Base-by-base conservation (phyloP, 352 stramenopile genomes). In the Thraustochytrium sp. region DNA sequence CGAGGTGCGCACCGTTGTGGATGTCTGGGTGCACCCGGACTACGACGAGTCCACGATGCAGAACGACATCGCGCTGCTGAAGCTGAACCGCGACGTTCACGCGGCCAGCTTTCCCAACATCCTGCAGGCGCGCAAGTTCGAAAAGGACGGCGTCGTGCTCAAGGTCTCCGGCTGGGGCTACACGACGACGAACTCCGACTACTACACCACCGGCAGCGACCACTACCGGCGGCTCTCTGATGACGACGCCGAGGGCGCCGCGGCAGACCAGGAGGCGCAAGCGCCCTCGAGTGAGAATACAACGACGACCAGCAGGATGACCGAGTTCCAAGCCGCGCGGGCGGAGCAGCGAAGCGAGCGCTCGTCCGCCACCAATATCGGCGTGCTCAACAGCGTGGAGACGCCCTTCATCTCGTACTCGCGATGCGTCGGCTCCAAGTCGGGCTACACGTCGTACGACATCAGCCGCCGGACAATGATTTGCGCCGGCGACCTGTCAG, bases 61-160 rank as follows among this genome's bases (percentile, higher is more conserved):
- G 49, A 88, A 89, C 82, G 90, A 93, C 76, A 90, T 92, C 72
- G 40, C 90, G 36, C 86, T 92, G 23, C 85, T 92, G 11, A 85
- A 90, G 63, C 85, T 93, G 11, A 85, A 88, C 31, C 85, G 44
- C 2, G 68, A 90, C 78, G 76, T 89, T 55, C 87, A 89, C 16
- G 88, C 88, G 62, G 87, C 86, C 38, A 86, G 89, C 74, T 87
- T 89, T 4, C 89, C 88, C 26, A 89, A 92, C 89, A 89, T 4
- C 86, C 91, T 62, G 26, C 44, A 44, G 49, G 46, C 29, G 8
- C 4, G 1, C 54, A 65, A 53, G 40, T 11, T 82, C 18, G 76
- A 16, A 86, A 91, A 26, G 80, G 90, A 72, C 49, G 85, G 91
- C 11, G 77, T 88, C 2, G 56, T 93, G 2, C 77, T 91, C 36